Evolutionary conservation across 257 asterid species (phyloP).

Genomic region (Solanum tarapatanum): DNA sequence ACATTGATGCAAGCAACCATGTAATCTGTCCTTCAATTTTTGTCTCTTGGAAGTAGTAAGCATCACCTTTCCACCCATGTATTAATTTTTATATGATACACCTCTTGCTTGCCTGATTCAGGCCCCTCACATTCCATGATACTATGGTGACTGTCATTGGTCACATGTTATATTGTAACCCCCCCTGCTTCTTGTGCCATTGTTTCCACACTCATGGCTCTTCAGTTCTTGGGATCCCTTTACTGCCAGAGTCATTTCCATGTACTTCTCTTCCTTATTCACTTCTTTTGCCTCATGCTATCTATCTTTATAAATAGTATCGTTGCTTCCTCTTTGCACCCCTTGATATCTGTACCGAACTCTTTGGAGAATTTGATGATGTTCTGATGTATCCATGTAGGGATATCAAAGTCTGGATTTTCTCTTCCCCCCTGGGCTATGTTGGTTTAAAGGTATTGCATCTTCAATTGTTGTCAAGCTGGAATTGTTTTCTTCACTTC

Average conservation of each 20-base stretch:
- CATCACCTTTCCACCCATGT: neutral
- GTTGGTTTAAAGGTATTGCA: neutral
- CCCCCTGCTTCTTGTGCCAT: neutral
- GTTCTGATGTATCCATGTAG: neutral
- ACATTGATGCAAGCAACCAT: neutral
- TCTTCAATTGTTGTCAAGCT: neutral
- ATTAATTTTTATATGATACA: neutral
- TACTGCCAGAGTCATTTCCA: neutral
- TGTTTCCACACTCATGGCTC: neutral
- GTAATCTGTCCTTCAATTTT: neutral
- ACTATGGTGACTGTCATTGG: neutral
- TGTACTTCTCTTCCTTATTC: neutral
- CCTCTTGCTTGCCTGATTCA: neutral
- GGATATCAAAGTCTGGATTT: neutral
- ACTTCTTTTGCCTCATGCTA: neutral
- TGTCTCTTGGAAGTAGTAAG: neutral
- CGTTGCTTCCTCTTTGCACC: neutral
- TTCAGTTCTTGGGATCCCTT: neutral
- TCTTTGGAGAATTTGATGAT: neutral
- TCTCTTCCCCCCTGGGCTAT: neutral
- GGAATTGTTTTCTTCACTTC: neutral
- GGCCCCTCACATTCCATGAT: neutral
- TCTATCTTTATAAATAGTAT: neutral
- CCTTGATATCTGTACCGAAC: neutral
- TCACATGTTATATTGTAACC: neutral